Conservation (phyloP, 345 rosid genomes). For the Lepidium africanum region DNA sequence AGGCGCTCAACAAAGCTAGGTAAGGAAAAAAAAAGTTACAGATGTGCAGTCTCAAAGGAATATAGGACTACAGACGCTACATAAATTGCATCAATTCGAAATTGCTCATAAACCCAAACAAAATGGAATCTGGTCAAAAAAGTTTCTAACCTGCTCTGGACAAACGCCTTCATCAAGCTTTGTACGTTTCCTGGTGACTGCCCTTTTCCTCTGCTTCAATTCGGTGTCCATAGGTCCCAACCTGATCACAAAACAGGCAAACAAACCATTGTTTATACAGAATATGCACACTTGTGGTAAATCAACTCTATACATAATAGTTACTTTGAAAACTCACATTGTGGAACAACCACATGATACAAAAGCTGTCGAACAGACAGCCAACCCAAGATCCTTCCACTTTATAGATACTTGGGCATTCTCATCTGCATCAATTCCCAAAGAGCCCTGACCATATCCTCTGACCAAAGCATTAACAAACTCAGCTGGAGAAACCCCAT, state of each 20-base stretch:
- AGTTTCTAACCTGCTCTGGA: constrained; percentile 67
- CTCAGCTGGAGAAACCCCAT: constrained; percentile 56
- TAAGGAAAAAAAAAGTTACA: background rate
- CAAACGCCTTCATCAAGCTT: constrained; percentile 47
- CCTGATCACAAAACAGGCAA: constrained; percentile 33
- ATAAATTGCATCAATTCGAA: background rate
- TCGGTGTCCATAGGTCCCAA: constrained; percentile 88
- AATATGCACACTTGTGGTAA: background rate
- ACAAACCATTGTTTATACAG: background rate
- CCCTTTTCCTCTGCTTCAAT: constrained; percentile 52
- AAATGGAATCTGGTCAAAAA: background rate
- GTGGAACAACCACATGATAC: constrained; percentile 57
- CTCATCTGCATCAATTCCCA: constrained; percentile 30
- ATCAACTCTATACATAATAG: background rate
- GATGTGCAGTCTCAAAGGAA: background rate
- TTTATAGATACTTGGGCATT: constrained; percentile 36
- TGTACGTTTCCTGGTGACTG: constrained; percentile 35
- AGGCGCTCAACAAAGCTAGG: background rate
- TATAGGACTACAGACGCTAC: background rate
- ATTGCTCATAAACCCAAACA: background rate
- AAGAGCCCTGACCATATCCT: constrained; percentile 40
- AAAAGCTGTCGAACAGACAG: constrained; percentile 45
- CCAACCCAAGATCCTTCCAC: constrained; percentile 70
- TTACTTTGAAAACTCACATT: constrained; percentile 47
- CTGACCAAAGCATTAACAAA: constrained; percentile 44